Evolutionary conservation across 148 eudicot genomes (phyloP), one percentile per base, ranked within the genome.

Genomic region (Amaranthus hypochondriacus): DNA sequence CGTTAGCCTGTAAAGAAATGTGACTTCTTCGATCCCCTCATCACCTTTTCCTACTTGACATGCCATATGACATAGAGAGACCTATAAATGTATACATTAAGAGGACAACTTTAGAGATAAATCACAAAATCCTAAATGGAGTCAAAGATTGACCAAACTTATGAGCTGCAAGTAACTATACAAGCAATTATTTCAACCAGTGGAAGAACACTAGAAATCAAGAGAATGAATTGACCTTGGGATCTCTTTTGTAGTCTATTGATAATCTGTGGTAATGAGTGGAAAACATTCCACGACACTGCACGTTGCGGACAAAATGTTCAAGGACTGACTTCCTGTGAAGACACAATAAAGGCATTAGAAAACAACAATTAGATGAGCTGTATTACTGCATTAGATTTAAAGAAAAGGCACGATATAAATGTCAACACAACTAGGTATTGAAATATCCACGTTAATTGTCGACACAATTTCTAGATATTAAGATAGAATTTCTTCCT

Each of bases 251-350:
- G 72, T 87, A 90, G 79, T 92, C 86, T 18, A 88, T 77, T 48
- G 99, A 89, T 76, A 95, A 80, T 79, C 96, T 84, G 80, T 95
- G 99, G 81, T 95, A 95, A 67, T 95, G 99, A 56, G 99, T 95
- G 76, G 97, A 92, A 77, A 95, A 95, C 97, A 95, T 81, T 77
- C 97, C 99, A 61, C 96, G 92, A 78, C 99, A 95, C 58, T 83
- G 86, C 76, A 95, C 94, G 60, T 82, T 82, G 71, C 79, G 83
- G 57, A 95, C 91, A 74, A 90, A 85, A 83, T 92, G 96, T 72
- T 92, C 97, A 63, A 95, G 97, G 72, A 95, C 99, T 46, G 99
- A 90, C 83, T 86, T 96, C 80, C 99, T 95, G 97, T 73, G 69
- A 68, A 74, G 78, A 63, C 76, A 13, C 51, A 39, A 48, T 15